A percentile compares a stretch with the other conserved stretches of the same genome.
Evolutionary conservation across 352 stramenopile species (phyloP).

Genomic region (Phytophthora pini): DNA sequence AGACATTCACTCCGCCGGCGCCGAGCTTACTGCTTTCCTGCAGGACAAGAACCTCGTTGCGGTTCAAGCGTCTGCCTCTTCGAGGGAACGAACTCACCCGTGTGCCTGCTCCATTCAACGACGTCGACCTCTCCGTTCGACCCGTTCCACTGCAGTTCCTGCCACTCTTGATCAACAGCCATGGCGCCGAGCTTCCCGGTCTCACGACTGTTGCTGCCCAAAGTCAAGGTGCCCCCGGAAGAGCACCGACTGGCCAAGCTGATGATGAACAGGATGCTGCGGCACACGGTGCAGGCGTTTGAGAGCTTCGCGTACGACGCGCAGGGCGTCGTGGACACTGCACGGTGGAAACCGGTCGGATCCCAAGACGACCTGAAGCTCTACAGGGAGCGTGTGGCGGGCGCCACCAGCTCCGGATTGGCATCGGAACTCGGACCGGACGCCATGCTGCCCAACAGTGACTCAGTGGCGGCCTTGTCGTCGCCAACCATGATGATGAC

Average conservation of each 20-base stretch:
- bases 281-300: conserved; percentile 55
- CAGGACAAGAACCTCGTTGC: conserved; percentile 7
- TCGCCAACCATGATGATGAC: conserved; percentile 50
- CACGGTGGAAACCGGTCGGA: conserved; percentile 48
- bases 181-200: conserved; percentile 58
- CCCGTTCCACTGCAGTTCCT: not conserved
- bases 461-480: conserved; percentile 34
- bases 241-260: conserved; percentile 45
- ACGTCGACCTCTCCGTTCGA: not conserved
- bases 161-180: conserved; percentile 5
- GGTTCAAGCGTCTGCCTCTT: conserved; percentile 21
- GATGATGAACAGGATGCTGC: conserved; percentile 54
- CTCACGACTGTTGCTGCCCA: conserved; percentile 52
- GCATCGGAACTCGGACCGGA: conserved; percentile 35
- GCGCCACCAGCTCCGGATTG: conserved; percentile 33
- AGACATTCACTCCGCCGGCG: not conserved
- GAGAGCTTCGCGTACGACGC: conserved; percentile 45
- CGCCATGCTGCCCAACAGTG: conserved; percentile 41
- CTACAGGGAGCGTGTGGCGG: conserved; percentile 49
- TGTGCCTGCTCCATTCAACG: not conserved
- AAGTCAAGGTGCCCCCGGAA: conserved; percentile 42
- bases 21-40: conserved; percentile 10
- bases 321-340: conserved; percentile 44
- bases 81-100: conserved; percentile 19
- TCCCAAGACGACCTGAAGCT: conserved; percentile 59